Percentiles rank a stretch among this genome's conserved stretches.
Conservation (phyloP, 192 early-diverging fungal genomes). For the Blastocladiella britannica region DNA sequence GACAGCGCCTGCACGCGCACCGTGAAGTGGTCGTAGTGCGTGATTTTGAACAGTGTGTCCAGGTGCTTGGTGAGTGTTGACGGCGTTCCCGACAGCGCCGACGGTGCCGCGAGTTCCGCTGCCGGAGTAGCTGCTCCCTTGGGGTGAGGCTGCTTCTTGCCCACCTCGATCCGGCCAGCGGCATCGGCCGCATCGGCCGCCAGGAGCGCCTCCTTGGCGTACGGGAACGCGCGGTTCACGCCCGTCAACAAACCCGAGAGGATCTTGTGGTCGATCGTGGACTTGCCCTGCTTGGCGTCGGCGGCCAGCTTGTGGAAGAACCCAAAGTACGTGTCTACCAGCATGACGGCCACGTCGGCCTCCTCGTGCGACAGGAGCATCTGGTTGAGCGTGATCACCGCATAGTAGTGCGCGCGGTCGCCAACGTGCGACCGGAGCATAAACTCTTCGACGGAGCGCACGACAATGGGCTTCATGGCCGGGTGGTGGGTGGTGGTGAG, state of each 20-base stretch:
- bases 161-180: too few relatives aligned
- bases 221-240: constrained; percentile 87
- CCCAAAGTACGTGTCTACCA: constrained; percentile 78
- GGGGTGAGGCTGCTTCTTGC: too few relatives aligned
- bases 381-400: constrained; percentile 78
- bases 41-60: constrained; percentile 75
- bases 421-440: constrained; percentile 49
- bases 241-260: constrained; percentile 80
- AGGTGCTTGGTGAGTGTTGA: constrained; percentile 29
- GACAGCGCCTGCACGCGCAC: constrained; percentile 81
- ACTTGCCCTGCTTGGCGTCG: constrained; percentile 12
- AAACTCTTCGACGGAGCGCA: constrained; percentile 70
- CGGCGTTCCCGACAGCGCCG: background rate
- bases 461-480: constrained; percentile 72
- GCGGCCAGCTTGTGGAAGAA: constrained; percentile 69
- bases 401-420: constrained; percentile 75
- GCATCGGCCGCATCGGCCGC: constrained; percentile 9
- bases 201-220: constrained; percentile 54
- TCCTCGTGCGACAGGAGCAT: constrained; percentile 62
- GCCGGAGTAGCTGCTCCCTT: too few relatives aligned
- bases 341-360: constrained; percentile 48
- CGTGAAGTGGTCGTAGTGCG: constrained; percentile 75
- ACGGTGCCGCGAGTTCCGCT: background rate
- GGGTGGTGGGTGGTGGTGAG: constrained; percentile 53
- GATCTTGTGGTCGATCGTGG: constrained; percentile 53